Evolutionary conservation across 208 protist genomes (phyloP).

Genomic region (Trypanosoma melophagium): DNA sequence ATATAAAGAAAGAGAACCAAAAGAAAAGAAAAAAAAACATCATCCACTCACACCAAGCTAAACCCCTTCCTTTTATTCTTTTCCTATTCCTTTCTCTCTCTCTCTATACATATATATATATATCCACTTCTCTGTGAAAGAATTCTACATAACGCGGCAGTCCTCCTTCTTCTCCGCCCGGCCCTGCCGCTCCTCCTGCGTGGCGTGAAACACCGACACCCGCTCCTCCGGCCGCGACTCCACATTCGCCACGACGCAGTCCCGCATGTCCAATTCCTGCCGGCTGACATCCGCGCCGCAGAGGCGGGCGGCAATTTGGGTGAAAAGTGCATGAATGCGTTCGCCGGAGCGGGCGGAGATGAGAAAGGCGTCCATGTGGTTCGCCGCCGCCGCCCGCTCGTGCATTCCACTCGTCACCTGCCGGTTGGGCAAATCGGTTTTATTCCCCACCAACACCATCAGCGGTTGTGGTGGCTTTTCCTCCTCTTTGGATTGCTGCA

Average conservation of each 20-base stretch:
- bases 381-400: slow-evolving; percentile 47
- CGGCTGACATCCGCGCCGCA: slow-evolving; percentile 67
- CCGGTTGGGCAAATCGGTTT: slow-evolving; percentile 89
- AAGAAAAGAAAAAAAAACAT: too few relatives aligned
- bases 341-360: slow-evolving; percentile 93
- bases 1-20: too few relatives aligned
- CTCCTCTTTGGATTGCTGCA: slow-evolving; percentile 20
- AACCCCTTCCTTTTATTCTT: too few relatives aligned
- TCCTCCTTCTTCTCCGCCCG: slow-evolving; percentile 33
- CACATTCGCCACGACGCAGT: slow-evolving; percentile 54
- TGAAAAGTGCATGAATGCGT: slow-evolving; percentile 82
- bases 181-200: slow-evolving; percentile 18
- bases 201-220: slow-evolving; percentile 6
- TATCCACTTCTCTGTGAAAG: slow-evolving; percentile 11
- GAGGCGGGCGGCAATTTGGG: slow-evolving; percentile 83
- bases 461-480: slow-evolving; percentile 33
- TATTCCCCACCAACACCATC: slow-evolving; percentile 90
- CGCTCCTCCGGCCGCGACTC: slow-evolving; percentile 31
- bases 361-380: slow-evolving; percentile 44
- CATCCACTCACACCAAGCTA: too few relatives aligned
- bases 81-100: not conserved
- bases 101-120: too few relatives aligned
- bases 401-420: slow-evolving; percentile 77
- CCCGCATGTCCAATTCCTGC: slow-evolving; percentile 67
- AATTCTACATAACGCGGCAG: slow-evolving; percentile 37